Percentiles rank a stretch among this genome's conserved stretches.
These are phyloP conservation scores for Acorus gramineus DNA, from an alignment of 106 monocot genomes.

Conservation along the genomic window DNA sequence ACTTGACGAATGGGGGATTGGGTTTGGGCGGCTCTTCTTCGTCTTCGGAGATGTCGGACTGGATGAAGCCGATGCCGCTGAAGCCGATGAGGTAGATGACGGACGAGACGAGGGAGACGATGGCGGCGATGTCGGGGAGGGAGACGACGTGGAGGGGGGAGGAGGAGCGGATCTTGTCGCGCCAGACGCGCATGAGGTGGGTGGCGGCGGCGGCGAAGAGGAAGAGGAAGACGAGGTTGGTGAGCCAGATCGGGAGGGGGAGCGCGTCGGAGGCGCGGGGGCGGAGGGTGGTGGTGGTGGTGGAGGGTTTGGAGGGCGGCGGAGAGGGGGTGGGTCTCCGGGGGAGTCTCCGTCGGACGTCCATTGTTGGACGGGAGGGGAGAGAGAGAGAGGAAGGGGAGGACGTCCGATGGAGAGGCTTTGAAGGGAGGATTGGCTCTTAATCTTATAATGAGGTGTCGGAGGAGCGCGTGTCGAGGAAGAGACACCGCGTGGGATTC, in stretches of 20 bases:
- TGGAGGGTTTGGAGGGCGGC: no score
- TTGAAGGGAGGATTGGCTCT: no score
- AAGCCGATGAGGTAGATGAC: conserved; percentile 67
- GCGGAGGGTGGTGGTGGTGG: neutral
- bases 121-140: conserved; percentile 40
- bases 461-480: no score
- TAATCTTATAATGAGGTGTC: no score
- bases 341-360: conserved; percentile 10
- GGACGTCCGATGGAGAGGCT: no score
- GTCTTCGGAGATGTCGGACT: conserved; percentile 19
- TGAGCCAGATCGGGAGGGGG: conserved; percentile 60
- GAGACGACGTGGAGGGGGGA: conserved; percentile 49
- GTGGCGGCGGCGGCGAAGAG: conserved; percentile 45
- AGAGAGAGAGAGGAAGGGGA: neutral
- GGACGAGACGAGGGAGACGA: conserved; percentile 55
- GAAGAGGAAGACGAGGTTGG: conserved; percentile 58
- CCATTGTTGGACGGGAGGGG: neutral
- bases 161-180: conserved; percentile 47
- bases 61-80: conserved; percentile 61
- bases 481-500: no score
- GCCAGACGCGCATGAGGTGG: conserved; percentile 60
- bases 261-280: conserved; percentile 73
- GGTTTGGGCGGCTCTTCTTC: no score
- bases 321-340: neutral
- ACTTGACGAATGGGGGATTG: no score